These are phyloP conservation scores for Obelidium mucronatum DNA, from an alignment of 192 early-diverging fungal genomes.

Conservation along the genomic window DNA sequence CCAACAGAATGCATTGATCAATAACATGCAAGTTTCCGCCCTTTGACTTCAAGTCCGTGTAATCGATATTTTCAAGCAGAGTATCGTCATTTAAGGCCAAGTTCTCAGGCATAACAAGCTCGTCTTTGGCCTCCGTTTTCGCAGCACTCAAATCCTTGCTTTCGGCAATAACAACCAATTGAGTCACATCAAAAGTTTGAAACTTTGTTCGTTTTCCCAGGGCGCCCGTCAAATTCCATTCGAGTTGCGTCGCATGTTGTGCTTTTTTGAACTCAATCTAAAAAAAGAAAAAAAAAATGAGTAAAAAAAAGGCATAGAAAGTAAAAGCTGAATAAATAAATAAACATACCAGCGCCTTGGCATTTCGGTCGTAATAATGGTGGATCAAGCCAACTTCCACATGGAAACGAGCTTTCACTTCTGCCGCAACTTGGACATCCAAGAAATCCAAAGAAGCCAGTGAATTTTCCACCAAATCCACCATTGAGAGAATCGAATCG, in stretches of 20 bases:
- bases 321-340: not conserved
- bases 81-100: conserved; percentile 91
- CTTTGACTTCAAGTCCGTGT: conserved; percentile 55
- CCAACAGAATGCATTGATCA: conserved; percentile 91
- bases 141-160: conserved; percentile 56
- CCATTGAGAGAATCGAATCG: conserved; percentile 45
- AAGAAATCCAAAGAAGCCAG: not conserved
- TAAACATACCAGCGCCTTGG: conserved; percentile 56
- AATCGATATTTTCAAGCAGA: conserved; percentile 81
- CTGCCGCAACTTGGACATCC: conserved; percentile 16
- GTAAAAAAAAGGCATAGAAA: not conserved
- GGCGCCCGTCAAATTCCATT: conserved; percentile 89
- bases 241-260: conserved; percentile 78
- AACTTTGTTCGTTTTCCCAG: conserved; percentile 92
- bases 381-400: conserved; percentile 83
- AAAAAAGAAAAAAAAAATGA: conserved; percentile 40
- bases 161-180: conserved; percentile 90
- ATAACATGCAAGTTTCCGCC: conserved; percentile 76
- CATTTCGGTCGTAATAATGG: conserved; percentile 78
- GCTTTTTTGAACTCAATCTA: conserved; percentile 70
- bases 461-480: not conserved
- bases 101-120: conserved; percentile 63
- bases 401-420: conserved; percentile 68
- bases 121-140: conserved; percentile 20
- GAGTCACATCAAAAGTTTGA: conserved; percentile 87